phyloP scores from a whole-genome alignment of 2,329 filamentous ascomycete species.

The Ophioceras dolichostomum region DNA sequence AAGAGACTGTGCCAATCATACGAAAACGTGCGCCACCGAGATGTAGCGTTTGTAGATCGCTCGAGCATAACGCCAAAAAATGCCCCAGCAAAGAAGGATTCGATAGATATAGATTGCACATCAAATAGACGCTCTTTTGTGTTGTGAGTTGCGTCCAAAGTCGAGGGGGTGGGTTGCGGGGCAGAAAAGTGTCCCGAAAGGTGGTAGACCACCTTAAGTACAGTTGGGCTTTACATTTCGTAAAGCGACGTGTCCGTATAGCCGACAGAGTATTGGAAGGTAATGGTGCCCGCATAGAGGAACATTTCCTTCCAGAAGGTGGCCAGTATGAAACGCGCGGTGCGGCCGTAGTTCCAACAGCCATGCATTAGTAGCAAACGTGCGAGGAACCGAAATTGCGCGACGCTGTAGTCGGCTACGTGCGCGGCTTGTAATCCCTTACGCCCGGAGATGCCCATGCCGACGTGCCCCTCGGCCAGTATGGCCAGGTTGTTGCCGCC shows the following conservation, averaged over 20 bases:
- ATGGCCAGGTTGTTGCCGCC: conserved; percentile 92
- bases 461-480: conserved; percentile 84
- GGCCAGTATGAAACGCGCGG: conserved; percentile 71
- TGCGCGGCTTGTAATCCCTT: conserved; percentile 77
- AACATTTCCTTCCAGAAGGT: conserved; percentile 78
- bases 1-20: too few species aligned
- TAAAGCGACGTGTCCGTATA: conserved; percentile 80
- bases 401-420: conserved; percentile 78
- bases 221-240: conserved; percentile 68
- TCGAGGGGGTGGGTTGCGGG: too few species aligned
- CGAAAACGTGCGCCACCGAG: too few species aligned
- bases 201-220: conserved; percentile 84
- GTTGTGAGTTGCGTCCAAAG: too few species aligned
- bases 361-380: conserved; percentile 72
- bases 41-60: too few species aligned
- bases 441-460: conserved; percentile 77
- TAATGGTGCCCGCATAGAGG: conserved; percentile 73
- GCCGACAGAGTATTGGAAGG: conserved; percentile 71
- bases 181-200: too few species aligned
- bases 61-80: too few species aligned
- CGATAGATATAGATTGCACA: too few species aligned
- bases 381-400: conserved; percentile 73
- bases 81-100: too few species aligned
- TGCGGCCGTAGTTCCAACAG: conserved; percentile 74
- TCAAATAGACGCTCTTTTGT: too few species aligned